Evolutionary conservation across 2,329 filamentous ascomycete species (phyloP).

Genomic region (Cytospora piceicola): DNA sequence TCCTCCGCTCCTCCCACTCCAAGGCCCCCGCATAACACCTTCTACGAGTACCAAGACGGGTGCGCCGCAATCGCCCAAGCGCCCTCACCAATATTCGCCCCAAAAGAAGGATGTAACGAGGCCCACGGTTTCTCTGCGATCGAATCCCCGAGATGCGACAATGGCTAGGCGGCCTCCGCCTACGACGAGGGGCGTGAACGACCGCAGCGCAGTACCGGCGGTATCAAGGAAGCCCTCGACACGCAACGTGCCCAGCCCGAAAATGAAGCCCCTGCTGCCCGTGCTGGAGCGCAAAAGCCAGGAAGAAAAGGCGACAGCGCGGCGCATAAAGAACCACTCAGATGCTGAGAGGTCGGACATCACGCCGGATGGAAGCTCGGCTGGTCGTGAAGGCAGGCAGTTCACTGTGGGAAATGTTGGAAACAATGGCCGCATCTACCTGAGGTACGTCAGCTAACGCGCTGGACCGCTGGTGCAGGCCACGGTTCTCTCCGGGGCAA

Average conservation of each 20-base stretch:
- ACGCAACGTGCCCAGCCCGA: conserved; percentile 35
- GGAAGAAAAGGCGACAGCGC: conserved; percentile 43
- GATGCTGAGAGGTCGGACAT: conserved; percentile 61
- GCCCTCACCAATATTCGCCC: conserved; percentile 8
- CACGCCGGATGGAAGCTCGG: conserved; percentile 63
- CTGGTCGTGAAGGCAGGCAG: conserved; percentile 68
- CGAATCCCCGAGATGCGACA: conserved; percentile 23
- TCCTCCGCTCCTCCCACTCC: conserved; percentile 28
- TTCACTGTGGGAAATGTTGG: conserved; percentile 83
- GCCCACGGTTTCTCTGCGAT: conserved; percentile 18
- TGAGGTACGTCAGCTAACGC: conserved; percentile 62
- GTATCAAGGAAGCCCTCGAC: conserved; percentile 35
- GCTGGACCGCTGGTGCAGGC: background rate
- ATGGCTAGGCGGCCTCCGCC: conserved; percentile 24
- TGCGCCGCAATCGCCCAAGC: conserved; percentile 16
- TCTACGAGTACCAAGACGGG: conserved; percentile 8
- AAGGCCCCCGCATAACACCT: conserved; percentile 23
- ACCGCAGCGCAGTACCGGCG: conserved; percentile 7
- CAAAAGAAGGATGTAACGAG: conserved; percentile 21
- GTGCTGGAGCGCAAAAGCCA: conserved; percentile 52
- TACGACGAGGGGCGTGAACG: conserved; percentile 9
- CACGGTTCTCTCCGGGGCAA: background rate
- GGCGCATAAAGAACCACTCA: conserved; percentile 52
- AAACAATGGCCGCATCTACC: conserved; percentile 80
- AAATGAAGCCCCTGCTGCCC: conserved; percentile 48